A percentile compares a stretch with the other conserved stretches of the same genome.
These are phyloP conservation scores for Cladophialophora carrionii DNA, from an alignment of 2,329 filamentous ascomycete genomes.

Conservation along the genomic window DNA sequence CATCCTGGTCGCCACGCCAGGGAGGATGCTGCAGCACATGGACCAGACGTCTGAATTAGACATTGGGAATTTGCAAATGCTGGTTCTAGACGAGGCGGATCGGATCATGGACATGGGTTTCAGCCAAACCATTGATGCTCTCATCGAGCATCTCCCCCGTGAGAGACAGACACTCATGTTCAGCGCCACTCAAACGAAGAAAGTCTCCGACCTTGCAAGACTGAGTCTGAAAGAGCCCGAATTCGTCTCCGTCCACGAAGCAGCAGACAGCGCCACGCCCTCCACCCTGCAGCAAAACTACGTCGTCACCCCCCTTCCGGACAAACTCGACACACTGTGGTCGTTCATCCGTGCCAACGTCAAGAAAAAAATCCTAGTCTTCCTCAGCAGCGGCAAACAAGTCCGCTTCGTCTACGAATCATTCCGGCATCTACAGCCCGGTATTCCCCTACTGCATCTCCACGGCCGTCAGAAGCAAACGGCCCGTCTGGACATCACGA, in stretches of 20 bases:
- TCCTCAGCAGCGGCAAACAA: constrained; percentile 92
- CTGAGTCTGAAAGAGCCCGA: constrained; percentile 87
- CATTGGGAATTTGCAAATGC: constrained; percentile 85
- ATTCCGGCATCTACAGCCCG: constrained; percentile 89
- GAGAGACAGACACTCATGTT: constrained; percentile 90
- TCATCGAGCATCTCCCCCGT: constrained; percentile 86
- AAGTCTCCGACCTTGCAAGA: constrained; percentile 86
- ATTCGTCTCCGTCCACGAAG: constrained; percentile 91
- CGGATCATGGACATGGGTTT: constrained; percentile 98
- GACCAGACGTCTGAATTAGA: constrained; percentile 91
- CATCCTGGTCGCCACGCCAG: constrained; percentile 92
- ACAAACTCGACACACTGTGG: constrained; percentile 90
- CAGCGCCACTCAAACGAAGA: constrained; percentile 93
- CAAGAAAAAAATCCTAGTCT: constrained; percentile 93
- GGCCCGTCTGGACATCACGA: constrained; percentile 83
- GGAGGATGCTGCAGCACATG: constrained; percentile 91
- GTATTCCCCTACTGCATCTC: constrained; percentile 88
- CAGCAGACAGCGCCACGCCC: constrained; percentile 77
- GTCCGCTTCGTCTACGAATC: constrained; percentile 94
- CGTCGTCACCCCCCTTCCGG: constrained; percentile 77
- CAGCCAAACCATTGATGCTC: constrained; percentile 83
- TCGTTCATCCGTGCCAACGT: constrained; percentile 89
- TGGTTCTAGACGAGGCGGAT: constrained; percentile 95
- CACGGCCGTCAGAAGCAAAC: constrained; percentile 93
- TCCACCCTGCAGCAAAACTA: constrained; percentile 87